phyloP scores from a whole-genome alignment of 1,284 basidiomycete genomes.

The Tilletia caries region DNA sequence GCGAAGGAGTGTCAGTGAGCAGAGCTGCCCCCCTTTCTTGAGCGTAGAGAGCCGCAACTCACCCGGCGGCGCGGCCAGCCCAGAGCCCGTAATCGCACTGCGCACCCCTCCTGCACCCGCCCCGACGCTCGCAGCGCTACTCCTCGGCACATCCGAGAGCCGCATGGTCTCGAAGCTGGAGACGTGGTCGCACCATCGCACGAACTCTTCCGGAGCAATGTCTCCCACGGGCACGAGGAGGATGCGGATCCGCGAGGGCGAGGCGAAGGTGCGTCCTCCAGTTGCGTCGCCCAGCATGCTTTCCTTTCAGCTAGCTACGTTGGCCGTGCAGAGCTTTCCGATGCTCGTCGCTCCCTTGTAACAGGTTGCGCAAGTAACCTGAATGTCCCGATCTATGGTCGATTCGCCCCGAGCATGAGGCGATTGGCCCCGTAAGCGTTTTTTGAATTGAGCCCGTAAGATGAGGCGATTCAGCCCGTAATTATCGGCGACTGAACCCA shows the following conservation, averaged over 20 bases:
- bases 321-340: too few relatives aligned
- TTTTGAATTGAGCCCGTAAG: too few relatives aligned
- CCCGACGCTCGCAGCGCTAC: neutral
- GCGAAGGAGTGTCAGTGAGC: too few relatives aligned
- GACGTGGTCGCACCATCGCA: slow-evolving; percentile 38
- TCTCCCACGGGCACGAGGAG: slow-evolving; percentile 42
- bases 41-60: neutral
- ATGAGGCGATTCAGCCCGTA: too few relatives aligned
- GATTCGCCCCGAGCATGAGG: too few relatives aligned
- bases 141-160: slow-evolving; percentile 38
- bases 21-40: neutral
- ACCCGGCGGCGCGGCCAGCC: slow-evolving; percentile 3
- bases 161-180: slow-evolving; percentile 38
- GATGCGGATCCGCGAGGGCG: slow-evolving; percentile 45
- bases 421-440: too few relatives aligned
- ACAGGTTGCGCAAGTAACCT: too few relatives aligned
- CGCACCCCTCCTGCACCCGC: neutral
- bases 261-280: slow-evolving; percentile 29
- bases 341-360: too few relatives aligned
- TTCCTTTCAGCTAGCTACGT: neutral
- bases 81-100: neutral
- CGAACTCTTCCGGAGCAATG: slow-evolving; percentile 39
- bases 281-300: slow-evolving; percentile 54
- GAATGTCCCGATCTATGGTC: too few relatives aligned
- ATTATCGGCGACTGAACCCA: too few relatives aligned